phyloP scores from a whole-genome alignment of 1,284 basidiomycete genomes.

The Ustilago crameri region DNA sequence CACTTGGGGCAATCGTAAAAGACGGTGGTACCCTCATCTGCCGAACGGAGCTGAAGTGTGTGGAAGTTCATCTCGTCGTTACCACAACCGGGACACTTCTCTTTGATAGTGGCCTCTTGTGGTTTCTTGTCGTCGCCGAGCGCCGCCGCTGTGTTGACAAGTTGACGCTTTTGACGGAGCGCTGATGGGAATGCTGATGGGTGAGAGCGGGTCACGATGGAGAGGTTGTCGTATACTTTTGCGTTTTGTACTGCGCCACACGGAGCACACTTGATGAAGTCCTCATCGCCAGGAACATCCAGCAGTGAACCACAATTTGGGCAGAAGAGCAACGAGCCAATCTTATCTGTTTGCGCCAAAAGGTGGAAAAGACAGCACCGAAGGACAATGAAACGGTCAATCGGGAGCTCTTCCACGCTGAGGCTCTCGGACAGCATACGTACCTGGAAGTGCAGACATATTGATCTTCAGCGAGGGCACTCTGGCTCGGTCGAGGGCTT shows the following conservation, averaged over 20 bases:
- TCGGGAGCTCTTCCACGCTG: too few relatives aligned
- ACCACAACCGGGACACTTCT: conserved; percentile 91
- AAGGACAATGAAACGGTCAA: not conserved
- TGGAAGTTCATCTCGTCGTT: conserved; percentile 69
- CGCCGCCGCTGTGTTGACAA: conserved; percentile 73
- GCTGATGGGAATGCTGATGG: conserved; percentile 93
- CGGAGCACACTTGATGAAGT: conserved; percentile 83
- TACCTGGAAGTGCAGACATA: conserved; percentile 38
- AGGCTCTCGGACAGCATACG: not conserved
- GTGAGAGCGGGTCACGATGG: conserved; percentile 88
- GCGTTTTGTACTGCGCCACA: conserved; percentile 84
- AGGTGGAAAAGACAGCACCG: not conserved
- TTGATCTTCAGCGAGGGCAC: not conserved
- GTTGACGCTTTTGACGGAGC: conserved; percentile 84
- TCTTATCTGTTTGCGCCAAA: conserved; percentile 52
- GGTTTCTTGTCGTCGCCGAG: conserved; percentile 39
- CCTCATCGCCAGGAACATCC: conserved; percentile 82
- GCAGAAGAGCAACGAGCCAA: conserved; percentile 92
- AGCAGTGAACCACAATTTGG: conserved; percentile 90
- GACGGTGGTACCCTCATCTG: conserved; percentile 69
- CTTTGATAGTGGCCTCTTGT: conserved; percentile 77
- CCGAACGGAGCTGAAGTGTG: conserved; percentile 70
- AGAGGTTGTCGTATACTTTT: conserved; percentile 86
- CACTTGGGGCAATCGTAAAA: conserved; percentile 69
- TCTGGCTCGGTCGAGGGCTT: too few relatives aligned